Evolutionary conservation across 2,329 filamentous ascomycete species (phyloP).

Genomic region (Calonectria pseudoturangicola): DNA sequence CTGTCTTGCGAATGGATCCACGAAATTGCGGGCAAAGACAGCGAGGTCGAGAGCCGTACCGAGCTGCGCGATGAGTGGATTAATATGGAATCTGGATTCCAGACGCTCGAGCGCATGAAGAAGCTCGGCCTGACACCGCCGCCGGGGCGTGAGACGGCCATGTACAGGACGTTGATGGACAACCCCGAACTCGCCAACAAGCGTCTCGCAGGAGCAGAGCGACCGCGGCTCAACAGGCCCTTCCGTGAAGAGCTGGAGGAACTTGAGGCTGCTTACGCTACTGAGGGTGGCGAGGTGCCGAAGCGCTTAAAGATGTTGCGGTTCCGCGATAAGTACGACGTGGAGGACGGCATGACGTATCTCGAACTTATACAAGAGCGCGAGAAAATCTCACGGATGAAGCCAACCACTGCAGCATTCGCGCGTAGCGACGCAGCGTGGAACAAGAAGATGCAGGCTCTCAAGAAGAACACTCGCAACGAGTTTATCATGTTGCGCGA

Average conservation of each 20-base stretch:
- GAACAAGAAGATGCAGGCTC: constrained; percentile 57
- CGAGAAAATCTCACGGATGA: constrained; percentile 52
- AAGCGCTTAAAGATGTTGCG: constrained; percentile 56
- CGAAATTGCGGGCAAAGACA: constrained; percentile 72
- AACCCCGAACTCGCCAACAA: constrained; percentile 50
- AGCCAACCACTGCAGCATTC: constrained; percentile 51
- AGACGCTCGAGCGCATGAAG: constrained; percentile 68
- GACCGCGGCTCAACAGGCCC: constrained; percentile 60
- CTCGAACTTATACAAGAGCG: constrained; percentile 59
- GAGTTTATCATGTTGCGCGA: constrained; percentile 68
- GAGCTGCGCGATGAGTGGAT: constrained; percentile 68
- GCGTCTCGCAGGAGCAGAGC: constrained; percentile 56
- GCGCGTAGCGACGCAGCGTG: constrained; percentile 58
- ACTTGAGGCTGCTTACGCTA: constrained; percentile 57
- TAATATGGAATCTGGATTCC: constrained; percentile 66
- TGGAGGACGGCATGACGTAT: constrained; percentile 49
- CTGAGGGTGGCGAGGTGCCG: constrained; percentile 26
- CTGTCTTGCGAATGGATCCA: constrained; percentile 75
- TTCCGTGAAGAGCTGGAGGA: constrained; percentile 65
- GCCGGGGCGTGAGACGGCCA: constrained; percentile 62
- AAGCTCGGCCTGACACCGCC: constrained; percentile 65
- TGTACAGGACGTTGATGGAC: constrained; percentile 48
- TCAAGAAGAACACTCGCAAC: constrained; percentile 58
- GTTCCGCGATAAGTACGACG: constrained; percentile 53
- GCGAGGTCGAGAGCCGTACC: constrained; percentile 52